Evolutionary conservation across 179 eudicot species (phyloP), one percentile per base, ranked within the genome.

Genomic region (Spinacia oleracea): DNA sequence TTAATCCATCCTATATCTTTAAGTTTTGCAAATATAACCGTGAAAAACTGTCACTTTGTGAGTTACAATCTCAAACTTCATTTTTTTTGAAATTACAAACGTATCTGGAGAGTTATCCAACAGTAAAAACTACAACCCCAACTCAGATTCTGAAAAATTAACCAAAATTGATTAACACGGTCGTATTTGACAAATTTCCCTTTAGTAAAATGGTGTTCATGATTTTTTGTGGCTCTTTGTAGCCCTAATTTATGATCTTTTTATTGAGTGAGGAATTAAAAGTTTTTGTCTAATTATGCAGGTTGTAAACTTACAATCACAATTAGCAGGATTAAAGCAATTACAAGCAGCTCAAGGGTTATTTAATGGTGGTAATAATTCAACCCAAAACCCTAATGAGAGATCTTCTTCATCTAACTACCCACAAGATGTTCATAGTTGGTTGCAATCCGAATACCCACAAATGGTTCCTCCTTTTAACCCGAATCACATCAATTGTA

Each of bases 281-380:
- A 25, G 9, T 71, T 25, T 21, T 59, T 38, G 14, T 63, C 6
- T 29, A 45, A 29, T 69, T 69, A n/a, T 83, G 70, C 73, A 94
- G 98, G 97, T 94, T 83, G 94, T 94, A 27, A 89, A 80, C 78
- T 80, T 94, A 64, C 98, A 94, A 93, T 88, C 94, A 78, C 98
- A 93, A 81, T 73, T 94, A 83, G 90, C 88, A 56, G 79, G 77
- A 71, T 75, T 94, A 73, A 94, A 87, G 85, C 94, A 94, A 76
- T 89, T 84, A 83, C 89, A 83, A 85, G 93, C 88, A 70, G 83
- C 89, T 55, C 91, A 89, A 75, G 81, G 85, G 43, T 23, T 78
- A 48, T 73, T 83, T 35, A 48, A 75, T 27, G 81, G 70, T 27
- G 81, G 70, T 73, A 81, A 84, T 67, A 65, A 84, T 65, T 58